phyloP scores from a whole-genome alignment of 306 rosid genomes.

The Trifolium dubium region DNA sequence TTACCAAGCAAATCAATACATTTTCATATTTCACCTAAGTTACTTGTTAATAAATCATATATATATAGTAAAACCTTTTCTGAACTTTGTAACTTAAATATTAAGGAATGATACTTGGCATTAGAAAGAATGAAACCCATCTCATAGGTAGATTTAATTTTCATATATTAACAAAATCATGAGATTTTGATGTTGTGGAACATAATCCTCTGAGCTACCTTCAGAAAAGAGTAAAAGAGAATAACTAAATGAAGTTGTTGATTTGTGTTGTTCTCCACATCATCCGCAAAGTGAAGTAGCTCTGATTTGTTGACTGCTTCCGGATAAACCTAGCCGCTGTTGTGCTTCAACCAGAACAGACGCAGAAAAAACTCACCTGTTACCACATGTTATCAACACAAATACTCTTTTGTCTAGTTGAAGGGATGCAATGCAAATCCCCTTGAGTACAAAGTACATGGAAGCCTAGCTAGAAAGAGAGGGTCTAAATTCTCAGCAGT shows the following conservation, averaged over 20 bases:
- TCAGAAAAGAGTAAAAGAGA: neutral
- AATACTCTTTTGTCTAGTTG: slow-evolving; percentile 38
- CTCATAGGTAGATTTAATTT: slow-evolving; percentile 5
- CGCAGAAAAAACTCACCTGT: slow-evolving; percentile 39
- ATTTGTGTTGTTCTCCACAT: slow-evolving; percentile 25
- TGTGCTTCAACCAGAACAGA: slow-evolving; percentile 33
- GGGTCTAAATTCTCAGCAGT: slow-evolving; percentile 74
- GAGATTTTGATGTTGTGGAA: slow-evolving; percentile 13
- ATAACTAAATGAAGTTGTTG: slow-evolving; percentile 8
- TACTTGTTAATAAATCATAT: neutral
- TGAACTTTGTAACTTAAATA: neutral
- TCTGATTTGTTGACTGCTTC: slow-evolving; percentile 7
- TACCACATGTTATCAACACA: slow-evolving; percentile 38
- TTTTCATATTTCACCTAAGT: neutral
- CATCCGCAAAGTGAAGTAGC: neutral
- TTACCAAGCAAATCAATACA: neutral
- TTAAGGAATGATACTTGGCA: slow-evolving; percentile 2
- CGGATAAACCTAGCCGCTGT: slow-evolving; percentile 37
- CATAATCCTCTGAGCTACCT: slow-evolving; percentile 22
- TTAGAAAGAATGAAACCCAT: slow-evolving; percentile 17
- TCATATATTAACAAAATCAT: slow-evolving; percentile 21
- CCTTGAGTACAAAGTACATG: slow-evolving; percentile 40
- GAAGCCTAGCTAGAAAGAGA: slow-evolving; percentile 46
- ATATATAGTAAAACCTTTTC: neutral
- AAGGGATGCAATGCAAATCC: slow-evolving; percentile 46